These are phyloP conservation scores for Thalassiosira exigua DNA, from an alignment of 352 stramenopile genomes.

Conservation along the genomic window DNA sequence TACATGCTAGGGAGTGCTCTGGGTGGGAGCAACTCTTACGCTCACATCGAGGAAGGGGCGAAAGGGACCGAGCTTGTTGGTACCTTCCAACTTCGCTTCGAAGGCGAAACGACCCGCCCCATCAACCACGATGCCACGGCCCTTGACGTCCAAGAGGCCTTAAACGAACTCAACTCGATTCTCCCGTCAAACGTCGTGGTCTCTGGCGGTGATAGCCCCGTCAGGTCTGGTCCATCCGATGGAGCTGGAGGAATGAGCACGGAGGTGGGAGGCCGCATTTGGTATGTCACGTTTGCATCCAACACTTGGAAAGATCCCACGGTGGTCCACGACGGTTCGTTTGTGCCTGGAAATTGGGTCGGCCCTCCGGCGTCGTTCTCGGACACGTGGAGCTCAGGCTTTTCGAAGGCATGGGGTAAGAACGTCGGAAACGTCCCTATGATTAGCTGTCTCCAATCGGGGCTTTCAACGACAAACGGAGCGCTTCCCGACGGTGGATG, in stretches of 20 bases:
- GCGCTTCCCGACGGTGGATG: slow-evolving; percentile 75
- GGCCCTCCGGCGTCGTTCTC: slow-evolving; percentile 82
- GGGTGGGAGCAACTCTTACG: slow-evolving; percentile 62
- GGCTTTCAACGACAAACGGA: slow-evolving; percentile 75
- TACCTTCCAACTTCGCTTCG: slow-evolving; percentile 92
- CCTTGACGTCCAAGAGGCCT: slow-evolving; percentile 87
- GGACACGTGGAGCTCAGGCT: slow-evolving; percentile 91
- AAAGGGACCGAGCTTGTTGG: slow-evolving; percentile 90
- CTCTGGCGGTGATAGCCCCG: slow-evolving; percentile 64
- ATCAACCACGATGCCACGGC: slow-evolving; percentile 89
- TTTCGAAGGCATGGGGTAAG: slow-evolving; percentile 95
- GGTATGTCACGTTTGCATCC: slow-evolving; percentile 91
- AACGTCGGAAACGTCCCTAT: slow-evolving; percentile 91
- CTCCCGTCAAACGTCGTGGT: slow-evolving; percentile 91
- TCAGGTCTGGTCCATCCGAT: slow-evolving; percentile 53
- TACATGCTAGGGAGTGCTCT: slow-evolving; percentile 45
- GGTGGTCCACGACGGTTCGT: slow-evolving; percentile 86
- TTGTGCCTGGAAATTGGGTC: slow-evolving; percentile 92
- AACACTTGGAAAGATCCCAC: slow-evolving; percentile 92
- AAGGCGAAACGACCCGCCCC: slow-evolving; percentile 91
- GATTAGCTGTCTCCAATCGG: slow-evolving; percentile 76
- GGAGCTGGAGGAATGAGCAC: slow-evolving; percentile 56
- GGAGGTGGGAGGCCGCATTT: slow-evolving; percentile 68
- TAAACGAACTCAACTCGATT: slow-evolving; percentile 93
- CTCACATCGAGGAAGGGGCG: slow-evolving; percentile 84